Base-by-base conservation (phyloP, 140 eudicot genomes). In the Ambrosia hybrid region DNA sequence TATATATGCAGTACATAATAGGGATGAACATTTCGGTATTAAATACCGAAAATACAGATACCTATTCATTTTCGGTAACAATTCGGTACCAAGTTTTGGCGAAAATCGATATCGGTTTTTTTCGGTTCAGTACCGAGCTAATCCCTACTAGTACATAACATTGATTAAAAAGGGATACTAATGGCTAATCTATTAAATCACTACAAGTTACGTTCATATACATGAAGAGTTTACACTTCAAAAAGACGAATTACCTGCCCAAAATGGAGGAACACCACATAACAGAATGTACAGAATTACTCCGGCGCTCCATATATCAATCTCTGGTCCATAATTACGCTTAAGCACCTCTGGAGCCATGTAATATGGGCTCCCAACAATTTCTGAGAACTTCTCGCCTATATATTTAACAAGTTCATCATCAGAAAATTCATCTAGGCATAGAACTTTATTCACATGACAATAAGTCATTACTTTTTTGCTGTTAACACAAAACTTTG, bases 221-320 rank as follows among this genome's bases (percentile, higher is more conserved):
- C 36, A 41, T 39, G 62, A 63, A 62, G 48, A 1, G 60, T 58
- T 10, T 4, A 75, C 51, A 17, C 57, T 11, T 48, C 52, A 55
- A 61, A 57, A 48, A 58, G 17, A 56, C 15, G 55, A 65, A 33
- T 65, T 84, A 91, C 97, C 97, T 49, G 96, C 98, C 98, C 97
- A 91, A 74, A 91, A 91, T 69, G 97, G 98, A 73, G 98, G 98
- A 52, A 92, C 98, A 51, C 98, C 96, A 65, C 96, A 92, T 70
- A 92, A 80, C 68, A 92, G 76, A 57, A 92, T 92, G 80, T 92
- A 89, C 12, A 92, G 90, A 83, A 92, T 89, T 17, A 92, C 98
- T 77, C 98, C 98, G 49, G 95, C 96, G 78, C 98, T 92, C 96
- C 98, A 92, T 71, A 92, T 92, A 73, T 92, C 98, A 62, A 92